Base-by-base conservation (phyloP, 768 basidiomycete genomes). In the Suillus discolor region DNA sequence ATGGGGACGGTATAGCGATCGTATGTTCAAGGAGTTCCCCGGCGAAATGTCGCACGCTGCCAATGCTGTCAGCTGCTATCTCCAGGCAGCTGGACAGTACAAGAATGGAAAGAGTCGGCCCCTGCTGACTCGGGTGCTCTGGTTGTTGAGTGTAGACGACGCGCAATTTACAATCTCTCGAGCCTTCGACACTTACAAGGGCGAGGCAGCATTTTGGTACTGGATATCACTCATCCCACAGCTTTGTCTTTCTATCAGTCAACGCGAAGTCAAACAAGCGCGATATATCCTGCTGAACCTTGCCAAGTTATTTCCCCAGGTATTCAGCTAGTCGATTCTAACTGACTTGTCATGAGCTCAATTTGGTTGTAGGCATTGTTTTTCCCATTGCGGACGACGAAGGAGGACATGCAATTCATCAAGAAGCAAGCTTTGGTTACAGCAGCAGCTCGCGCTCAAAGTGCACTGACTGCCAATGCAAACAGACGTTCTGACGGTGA, bases 151-250 rank as follows among this genome's bases (percentile, higher is more conserved):
- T 72, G 83, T 98, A 20, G 97, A 99, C 73, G 97, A 99, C 66
- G 81, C 77, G 18, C 78, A 81, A 28, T 83, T 89, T 66, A 87
- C 87, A 2, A 88, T 93, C 63, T 89, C 91, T 28, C 85, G 89
- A 53, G 90, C 92, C 0, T 97, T 97, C 71, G 96, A 98, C 73
- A 91, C 89, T 28, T 97, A 97, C 79, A 97, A 96, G 75, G 97
- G 97, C 66, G 97, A 99, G 72, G 88, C 93, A 4, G 95, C 95
- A 15, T 92, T 92, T 69, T 99, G 97, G 97, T 98, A 94, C 77
- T 99, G 97, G 97, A 96, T 99, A 70, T 93, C 97, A 1, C 81
- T 98, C 64, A 95, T 97, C 54, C 97, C 97, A 4, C 97, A 99
- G 72, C 85, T 99, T 11, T 89, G 95, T 68, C 76, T 92, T 62